Evolutionary conservation across 2,329 filamentous ascomycete species (phyloP), one percentile per base, ranked within the genome.

Genomic region (Zalaria obscura): DNA sequence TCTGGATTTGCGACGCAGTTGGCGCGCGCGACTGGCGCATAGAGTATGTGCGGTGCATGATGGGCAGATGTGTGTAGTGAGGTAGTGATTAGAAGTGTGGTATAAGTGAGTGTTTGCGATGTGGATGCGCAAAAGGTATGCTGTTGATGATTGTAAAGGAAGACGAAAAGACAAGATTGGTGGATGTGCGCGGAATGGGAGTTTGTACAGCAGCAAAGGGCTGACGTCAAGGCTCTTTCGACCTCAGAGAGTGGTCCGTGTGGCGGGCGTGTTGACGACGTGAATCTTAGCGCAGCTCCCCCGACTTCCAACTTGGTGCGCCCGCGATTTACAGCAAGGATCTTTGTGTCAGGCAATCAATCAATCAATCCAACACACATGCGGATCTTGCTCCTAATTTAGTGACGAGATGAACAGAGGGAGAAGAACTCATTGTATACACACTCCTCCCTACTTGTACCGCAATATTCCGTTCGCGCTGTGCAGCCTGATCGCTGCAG

Each of bases 41-140:
- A 56, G 87, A 94, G 65, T 96, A 98, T 51, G 91, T 95, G 64
- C 89, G 87, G 76, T 98, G 91, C 89, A 98, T 98, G 45, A 36
- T 59, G 50, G 47, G 35, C 9, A 25, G n/a, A 33, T 25, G 27
- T 40, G 27, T 25, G 9, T 18, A 28, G 27, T 36, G n/a, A 25
- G 25, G 18, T 7, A 5, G 25, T 39, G 40, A 25, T 10, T 32
- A 25, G 11, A 3, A 29, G 35, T 25, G 27, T 6, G 26, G 36
- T 5, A 27, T n/a, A 27, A 27, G 36, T 18, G 18, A 18, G 18
- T 18, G 29, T 7, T 32, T 32, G 29, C 29, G 29, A 32, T 38
- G 18, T 41, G 39, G 28, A 27, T 28, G 26, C 29, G 29, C 29
- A 32, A 32, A 32, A 32, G 29, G 29, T 32, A n/a, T 32, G 29